Conservation (phyloP, 495 filamentous ascomycete genomes). For the Hypoxylon trugodes region DNA sequence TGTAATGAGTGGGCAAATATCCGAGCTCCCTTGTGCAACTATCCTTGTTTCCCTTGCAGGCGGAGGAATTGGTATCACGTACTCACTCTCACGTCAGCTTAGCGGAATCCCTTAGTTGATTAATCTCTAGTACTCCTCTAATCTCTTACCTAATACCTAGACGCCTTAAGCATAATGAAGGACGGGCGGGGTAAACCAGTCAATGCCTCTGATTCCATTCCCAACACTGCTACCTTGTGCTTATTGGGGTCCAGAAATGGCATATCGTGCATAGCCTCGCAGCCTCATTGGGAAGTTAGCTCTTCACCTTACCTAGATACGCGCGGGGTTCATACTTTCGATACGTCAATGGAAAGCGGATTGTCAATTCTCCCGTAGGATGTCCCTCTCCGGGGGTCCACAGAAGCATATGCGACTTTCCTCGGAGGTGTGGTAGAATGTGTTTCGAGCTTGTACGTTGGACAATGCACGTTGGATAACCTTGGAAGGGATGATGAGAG, state of each 20-base stretch:
- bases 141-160: slow-evolving; percentile 5
- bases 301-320: not conserved
- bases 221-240: not conserved
- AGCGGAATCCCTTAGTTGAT: not conserved
- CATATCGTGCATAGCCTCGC: slow-evolving; percentile 12
- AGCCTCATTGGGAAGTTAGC: slow-evolving; percentile 12
- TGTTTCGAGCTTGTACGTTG: too few relatives aligned
- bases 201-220: not conserved
- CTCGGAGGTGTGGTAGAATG: slow-evolving; percentile 7
- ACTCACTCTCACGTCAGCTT: slow-evolving; percentile 30
- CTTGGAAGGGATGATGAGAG: not conserved
- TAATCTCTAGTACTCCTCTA: too few relatives aligned
- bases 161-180: not conserved
- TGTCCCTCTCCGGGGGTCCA: not conserved
- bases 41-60: not conserved
- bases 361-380: slow-evolving; percentile 17
- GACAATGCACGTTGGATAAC: too few relatives aligned
- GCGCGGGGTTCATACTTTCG: not conserved
- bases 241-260: not conserved
- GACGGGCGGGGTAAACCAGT: not conserved
- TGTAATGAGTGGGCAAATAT: not conserved
- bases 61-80: slow-evolving; percentile 13
- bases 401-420: not conserved
- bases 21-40: not conserved
- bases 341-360: too few relatives aligned